phyloP scores from a whole-genome alignment of 2,329 filamentous ascomycete genomes.

The Cyclaneusma minus region DNA sequence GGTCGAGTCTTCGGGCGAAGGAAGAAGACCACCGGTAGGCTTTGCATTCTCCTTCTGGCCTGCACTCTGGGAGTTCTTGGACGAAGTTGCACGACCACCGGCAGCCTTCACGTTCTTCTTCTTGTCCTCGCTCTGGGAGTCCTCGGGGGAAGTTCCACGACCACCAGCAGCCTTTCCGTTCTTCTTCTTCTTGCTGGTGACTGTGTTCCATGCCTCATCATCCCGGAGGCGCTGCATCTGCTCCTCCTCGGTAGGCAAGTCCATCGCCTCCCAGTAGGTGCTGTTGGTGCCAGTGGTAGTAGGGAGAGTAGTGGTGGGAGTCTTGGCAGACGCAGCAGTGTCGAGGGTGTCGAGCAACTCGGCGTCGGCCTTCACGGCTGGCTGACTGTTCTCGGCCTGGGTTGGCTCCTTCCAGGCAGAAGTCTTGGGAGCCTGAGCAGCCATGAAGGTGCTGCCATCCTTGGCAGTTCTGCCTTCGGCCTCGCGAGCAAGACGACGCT shows the following conservation, averaged over 20 bases:
- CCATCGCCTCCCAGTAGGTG: slow-evolving; percentile 8
- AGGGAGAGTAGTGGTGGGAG: slow-evolving; percentile 10
- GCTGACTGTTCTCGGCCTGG: slow-evolving; percentile 4
- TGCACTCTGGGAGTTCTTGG: no score
- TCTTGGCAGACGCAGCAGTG: slow-evolving; percentile 16
- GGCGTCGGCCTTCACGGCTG: slow-evolving; percentile 15
- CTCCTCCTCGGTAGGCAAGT: slow-evolving; percentile 42
- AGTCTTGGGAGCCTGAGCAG: slow-evolving; percentile 25
- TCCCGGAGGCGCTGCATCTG: slow-evolving; percentile 40
- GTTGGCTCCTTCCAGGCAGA: slow-evolving; percentile 28
- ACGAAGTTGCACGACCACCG: no score
- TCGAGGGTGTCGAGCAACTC: slow-evolving; percentile 45
- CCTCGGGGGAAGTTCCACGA: no score
- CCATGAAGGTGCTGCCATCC: slow-evolving; percentile 53
- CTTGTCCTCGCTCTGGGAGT: slow-evolving; percentile 20
- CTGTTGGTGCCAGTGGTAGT: slow-evolving; percentile 4
- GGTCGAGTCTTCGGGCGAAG: no score
- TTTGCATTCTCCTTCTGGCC: no score
- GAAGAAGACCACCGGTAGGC: no score
- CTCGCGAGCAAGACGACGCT: slow-evolving; percentile 67
- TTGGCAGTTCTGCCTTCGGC: slow-evolving; percentile 71
- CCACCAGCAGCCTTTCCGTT: slow-evolving; percentile 13
- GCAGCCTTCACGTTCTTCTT: no score
- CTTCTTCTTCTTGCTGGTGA: slow-evolving; percentile 30
- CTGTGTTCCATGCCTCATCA: slow-evolving; percentile 39